Percentiles rank a stretch among this genome's conserved stretches.
These are phyloP conservation scores for Lactarius hatsudake DNA, from an alignment of 768 basidiomycete species.

Conservation along the genomic window DNA sequence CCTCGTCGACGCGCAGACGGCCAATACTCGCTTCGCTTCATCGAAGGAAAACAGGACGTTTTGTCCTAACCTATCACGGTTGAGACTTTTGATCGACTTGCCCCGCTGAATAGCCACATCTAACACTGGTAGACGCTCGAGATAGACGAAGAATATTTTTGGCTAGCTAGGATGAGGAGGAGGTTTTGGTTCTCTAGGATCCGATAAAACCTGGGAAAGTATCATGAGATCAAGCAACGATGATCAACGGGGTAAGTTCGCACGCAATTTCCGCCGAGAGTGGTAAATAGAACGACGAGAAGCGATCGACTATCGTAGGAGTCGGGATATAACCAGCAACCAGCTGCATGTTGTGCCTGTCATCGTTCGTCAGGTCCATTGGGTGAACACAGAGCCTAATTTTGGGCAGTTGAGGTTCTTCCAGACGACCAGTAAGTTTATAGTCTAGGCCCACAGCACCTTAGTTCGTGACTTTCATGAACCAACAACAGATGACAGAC, in stretches of 20 bases:
- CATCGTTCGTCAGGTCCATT: constrained; percentile 16
- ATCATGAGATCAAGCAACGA: neutral
- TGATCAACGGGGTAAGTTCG: neutral
- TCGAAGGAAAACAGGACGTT: constrained; percentile 49
- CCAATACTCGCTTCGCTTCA: constrained; percentile 50
- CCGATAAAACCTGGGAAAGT: constrained; percentile 11
- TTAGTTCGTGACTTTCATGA: neutral
- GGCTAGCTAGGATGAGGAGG: constrained; percentile 15
- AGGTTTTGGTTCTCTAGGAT: constrained; percentile 21
- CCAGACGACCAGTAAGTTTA: constrained; percentile 11
- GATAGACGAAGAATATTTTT: constrained; percentile 14
- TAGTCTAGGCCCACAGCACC: constrained; percentile 3
- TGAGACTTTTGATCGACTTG: constrained; percentile 30
- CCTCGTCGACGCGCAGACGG: constrained; percentile 44
- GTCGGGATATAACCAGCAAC: constrained; percentile 11
- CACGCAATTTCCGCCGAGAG: constrained; percentile 2
- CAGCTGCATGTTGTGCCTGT: constrained; percentile 17
- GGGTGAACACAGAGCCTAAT: constrained; percentile 7
- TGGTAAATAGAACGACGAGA: constrained; percentile 10
- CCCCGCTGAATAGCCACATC: neutral
- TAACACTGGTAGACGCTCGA: constrained; percentile 7
- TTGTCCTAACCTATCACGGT: constrained; percentile 46
- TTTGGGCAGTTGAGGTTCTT: neutral
- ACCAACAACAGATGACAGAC: neutral
- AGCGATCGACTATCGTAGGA: constrained; percentile 11